Evolutionary conservation across 2,329 filamentous ascomycete genomes (phyloP), one percentile per base, ranked within the genome.

Genomic region (Intubia oerlemansii): DNA sequence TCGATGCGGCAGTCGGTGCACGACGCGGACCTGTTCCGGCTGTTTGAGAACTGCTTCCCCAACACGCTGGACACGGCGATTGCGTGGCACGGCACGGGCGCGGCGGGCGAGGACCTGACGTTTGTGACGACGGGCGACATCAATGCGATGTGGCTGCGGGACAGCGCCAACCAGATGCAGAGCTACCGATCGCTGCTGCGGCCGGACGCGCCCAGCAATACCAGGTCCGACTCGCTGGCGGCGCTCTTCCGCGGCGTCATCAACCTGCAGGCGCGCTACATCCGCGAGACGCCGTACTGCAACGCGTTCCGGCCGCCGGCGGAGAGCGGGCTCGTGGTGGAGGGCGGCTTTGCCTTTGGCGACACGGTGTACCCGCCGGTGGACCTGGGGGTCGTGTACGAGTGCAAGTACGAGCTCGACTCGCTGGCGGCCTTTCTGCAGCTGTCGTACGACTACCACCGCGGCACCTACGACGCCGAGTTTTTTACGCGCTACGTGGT

Each of bases 351-450:
- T 17, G 34, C 33, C 5, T 34, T 34, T 14, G 22, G 22, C 22
- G 39, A 42, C 29, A 26, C 26, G 9, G 41, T 42, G 19, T 25
- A 14, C 17, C 41, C 40, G 8, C 24, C 32, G 2, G 73, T 76
- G 38, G 70, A 75, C 38, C 56, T 56, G 3, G 61, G 55, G 3
- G 62, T 69, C 14, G 77, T 82, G 5, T 84, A 80, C 41, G 78
- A 84, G 47, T 85, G 78, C 57, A 85, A 84, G 46, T 85, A 81
- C 44, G 78, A 85, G 50, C 63, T 85, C 20, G 78, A 85, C 50
- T 80, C 74, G 5, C 59, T 85, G 3, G 76, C 77, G 0, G 66
- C 76, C 31, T 85, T 85, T 44, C 57, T 85, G 13, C 65, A 71
- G 12, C 55, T 84, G 4, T 64, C 64, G 2, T 75, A 74, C 34